phyloP scores from a whole-genome alignment of 2,329 filamentous ascomycete genomes.

The Clonostachys rosea region DNA sequence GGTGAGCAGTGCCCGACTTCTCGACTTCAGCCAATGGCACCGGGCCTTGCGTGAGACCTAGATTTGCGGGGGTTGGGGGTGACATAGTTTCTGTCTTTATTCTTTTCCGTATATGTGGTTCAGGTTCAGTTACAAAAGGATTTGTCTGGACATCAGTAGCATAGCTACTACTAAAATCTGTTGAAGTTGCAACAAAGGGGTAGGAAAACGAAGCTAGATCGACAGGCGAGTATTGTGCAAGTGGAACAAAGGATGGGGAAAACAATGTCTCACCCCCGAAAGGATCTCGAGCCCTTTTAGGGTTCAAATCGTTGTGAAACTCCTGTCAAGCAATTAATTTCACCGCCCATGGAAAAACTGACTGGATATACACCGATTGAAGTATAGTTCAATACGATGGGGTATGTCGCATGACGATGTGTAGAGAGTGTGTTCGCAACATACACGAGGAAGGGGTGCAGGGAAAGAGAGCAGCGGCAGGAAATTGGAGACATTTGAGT shows the following conservation, averaged over 20 bases:
- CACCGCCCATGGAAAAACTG: too few species aligned
- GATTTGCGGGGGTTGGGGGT: too few species aligned
- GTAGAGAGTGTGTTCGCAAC: not conserved
- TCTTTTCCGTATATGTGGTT: not conserved
- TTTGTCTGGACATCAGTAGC: too few species aligned
- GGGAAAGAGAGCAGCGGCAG: too few species aligned
- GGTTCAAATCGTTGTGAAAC: conserved; percentile 15
- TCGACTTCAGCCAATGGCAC: too few species aligned
- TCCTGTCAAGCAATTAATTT: conserved; percentile 31
- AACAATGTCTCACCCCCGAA: not conserved
- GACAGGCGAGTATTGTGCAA: not conserved
- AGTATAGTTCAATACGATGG: too few species aligned
- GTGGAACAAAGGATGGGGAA: not conserved
- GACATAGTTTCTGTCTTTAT: not conserved
- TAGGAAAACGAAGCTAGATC: too few species aligned
- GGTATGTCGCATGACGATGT: conserved; percentile 3
- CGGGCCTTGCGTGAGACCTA: too few species aligned
- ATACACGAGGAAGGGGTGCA: not conserved
- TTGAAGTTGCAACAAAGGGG: too few species aligned
- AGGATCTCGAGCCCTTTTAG: conserved; percentile 7
- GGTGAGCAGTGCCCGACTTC: too few species aligned
- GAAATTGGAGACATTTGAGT: not conserved
- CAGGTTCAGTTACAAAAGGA: not conserved
- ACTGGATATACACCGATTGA: too few species aligned
- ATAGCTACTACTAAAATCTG: too few species aligned